Conservation (phyloP, 2,329 filamentous ascomycete species). For the Botrytis medusae region DNA sequence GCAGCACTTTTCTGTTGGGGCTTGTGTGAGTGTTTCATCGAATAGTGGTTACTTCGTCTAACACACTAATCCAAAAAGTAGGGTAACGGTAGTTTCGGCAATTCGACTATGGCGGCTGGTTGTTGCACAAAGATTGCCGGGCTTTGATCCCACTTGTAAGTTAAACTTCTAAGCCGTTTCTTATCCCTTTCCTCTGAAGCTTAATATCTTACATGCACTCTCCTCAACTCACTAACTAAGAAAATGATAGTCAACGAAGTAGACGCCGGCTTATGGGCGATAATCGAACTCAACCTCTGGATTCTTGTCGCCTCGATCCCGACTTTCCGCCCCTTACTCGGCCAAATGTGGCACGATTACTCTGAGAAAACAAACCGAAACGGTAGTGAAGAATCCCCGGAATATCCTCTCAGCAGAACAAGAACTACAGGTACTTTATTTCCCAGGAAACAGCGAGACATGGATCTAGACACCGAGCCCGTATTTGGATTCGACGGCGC, state of each 20-base stretch:
- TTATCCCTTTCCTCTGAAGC: background rate
- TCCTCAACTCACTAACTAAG: background rate
- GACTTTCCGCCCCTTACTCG: slow-evolving; percentile 5
- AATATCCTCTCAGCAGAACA: background rate
- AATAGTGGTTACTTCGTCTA: background rate
- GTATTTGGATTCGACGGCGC: background rate
- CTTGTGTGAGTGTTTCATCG: background rate
- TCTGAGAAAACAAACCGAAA: background rate
- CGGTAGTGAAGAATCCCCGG: background rate
- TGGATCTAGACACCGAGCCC: background rate
- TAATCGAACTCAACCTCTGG: slow-evolving; percentile 15
- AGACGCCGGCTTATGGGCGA: slow-evolving; percentile 9
- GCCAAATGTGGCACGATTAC: background rate
- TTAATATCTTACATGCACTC: background rate
- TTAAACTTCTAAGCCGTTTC: background rate
- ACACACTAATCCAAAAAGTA: background rate
- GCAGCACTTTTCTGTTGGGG: slow-evolving; percentile 4
- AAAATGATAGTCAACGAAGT: background rate
- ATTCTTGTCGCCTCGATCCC: slow-evolving; percentile 8
- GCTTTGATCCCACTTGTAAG: slow-evolving; percentile 13
- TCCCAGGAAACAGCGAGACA: background rate
- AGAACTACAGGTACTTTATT: background rate
- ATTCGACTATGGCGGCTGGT: background rate
- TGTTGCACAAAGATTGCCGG: background rate
- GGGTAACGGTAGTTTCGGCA: slow-evolving; percentile 8